These are phyloP conservation scores for Talaromyces wortmannii DNA, from an alignment of 495 filamentous ascomycete species.

Conservation along the genomic window DNA sequence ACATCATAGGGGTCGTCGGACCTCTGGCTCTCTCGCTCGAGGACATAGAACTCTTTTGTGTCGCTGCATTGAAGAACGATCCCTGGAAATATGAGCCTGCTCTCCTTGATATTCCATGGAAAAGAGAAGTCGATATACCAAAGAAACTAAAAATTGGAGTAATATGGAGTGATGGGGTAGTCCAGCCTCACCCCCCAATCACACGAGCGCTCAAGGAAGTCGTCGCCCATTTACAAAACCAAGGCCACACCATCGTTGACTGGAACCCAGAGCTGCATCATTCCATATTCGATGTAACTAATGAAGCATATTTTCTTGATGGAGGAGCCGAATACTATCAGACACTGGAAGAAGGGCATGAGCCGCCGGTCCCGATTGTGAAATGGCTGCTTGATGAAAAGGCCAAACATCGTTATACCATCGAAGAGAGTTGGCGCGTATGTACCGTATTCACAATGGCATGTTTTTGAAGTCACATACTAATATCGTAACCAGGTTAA, in stretches of 20 bases:
- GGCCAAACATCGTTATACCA: conserved; percentile 40
- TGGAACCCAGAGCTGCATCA: conserved; percentile 28
- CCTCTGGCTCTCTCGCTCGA: conserved; percentile 53
- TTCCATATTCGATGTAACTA: conserved; percentile 28
- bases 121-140: conserved; percentile 17
- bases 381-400: conserved; percentile 15
- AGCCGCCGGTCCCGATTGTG: not conserved
- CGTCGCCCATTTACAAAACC: conserved; percentile 41
- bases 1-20: conserved; percentile 54
- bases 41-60: conserved; percentile 60
- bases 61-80: conserved; percentile 46
- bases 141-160: conserved; percentile 57
- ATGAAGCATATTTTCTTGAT: conserved; percentile 50
- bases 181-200: conserved; percentile 66
- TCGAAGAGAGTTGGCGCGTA: conserved; percentile 15
- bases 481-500: conserved; percentile 7
- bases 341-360: not conserved
- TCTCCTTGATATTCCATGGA: conserved; percentile 56
- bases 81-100: conserved; percentile 58
- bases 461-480: not conserved
- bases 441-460: not conserved
- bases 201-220: conserved; percentile 50
- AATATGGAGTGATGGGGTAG: conserved; percentile 64
- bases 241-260: conserved; percentile 43
- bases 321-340: conserved; percentile 25